phyloP scores from a whole-genome alignment of 129 eudicot genomes.

The Tanacetum coccineum region DNA sequence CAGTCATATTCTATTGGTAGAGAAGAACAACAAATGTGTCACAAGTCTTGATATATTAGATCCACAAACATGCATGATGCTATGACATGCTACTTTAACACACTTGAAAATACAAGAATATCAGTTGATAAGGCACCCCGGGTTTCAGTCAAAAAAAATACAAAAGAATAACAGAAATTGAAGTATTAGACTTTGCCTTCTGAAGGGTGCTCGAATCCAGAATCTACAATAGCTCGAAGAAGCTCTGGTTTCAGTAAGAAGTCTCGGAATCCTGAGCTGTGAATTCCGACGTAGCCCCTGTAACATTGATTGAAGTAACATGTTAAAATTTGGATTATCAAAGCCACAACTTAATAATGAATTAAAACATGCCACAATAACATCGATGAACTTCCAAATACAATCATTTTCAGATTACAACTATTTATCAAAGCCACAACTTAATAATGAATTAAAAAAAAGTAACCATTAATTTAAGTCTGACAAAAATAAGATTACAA shows the following conservation, averaged over 20 bases:
- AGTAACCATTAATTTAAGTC: too few relatives aligned
- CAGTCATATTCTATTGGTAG: too few relatives aligned
- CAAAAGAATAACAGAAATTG: background rate
- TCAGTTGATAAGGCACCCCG: background rate
- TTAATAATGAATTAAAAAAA: too few relatives aligned
- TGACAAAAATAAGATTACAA: too few relatives aligned
- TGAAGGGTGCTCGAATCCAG: slow-evolving; percentile 96
- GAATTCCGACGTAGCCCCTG: slow-evolving; percentile 91
- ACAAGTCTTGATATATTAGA: too few relatives aligned
- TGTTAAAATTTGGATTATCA: background rate
- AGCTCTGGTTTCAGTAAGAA: slow-evolving; percentile 91
- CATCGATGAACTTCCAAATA: too few relatives aligned
- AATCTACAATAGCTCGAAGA: slow-evolving; percentile 81
- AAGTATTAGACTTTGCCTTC: slow-evolving; percentile 61
- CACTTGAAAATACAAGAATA: too few relatives aligned
- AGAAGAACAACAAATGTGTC: too few relatives aligned
- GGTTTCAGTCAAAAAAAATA: background rate
- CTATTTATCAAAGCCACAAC: too few relatives aligned
- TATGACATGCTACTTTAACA: too few relatives aligned
- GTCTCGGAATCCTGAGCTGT: slow-evolving; percentile 93
- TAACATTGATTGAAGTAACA: slow-evolving; percentile 13
- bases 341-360: background rate
- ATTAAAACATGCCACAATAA: background rate
- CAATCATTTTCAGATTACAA: too few relatives aligned
- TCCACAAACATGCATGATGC: too few relatives aligned